These are phyloP conservation scores for Penicillium griseofulvum DNA, from an alignment of 2,329 filamentous ascomycete genomes.

Conservation along the genomic window DNA sequence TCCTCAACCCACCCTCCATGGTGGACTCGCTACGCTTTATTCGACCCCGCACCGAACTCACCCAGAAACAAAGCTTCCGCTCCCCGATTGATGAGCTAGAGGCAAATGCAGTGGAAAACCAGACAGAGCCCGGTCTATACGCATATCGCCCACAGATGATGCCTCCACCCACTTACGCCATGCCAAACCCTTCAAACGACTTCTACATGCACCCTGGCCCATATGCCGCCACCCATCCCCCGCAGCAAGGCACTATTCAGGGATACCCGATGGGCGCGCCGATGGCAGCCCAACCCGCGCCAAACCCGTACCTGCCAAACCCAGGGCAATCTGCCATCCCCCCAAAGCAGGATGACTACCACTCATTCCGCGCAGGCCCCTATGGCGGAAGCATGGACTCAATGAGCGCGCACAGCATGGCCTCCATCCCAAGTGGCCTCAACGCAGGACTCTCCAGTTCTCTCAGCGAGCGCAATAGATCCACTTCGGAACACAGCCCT, in stretches of 20 bases:
- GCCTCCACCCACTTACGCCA: conserved; percentile 34
- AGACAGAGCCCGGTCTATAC: conserved; percentile 41
- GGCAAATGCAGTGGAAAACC: conserved; percentile 35
- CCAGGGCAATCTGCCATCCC: conserved; percentile 31
- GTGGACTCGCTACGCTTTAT: conserved; percentile 53
- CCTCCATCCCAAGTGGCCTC: conserved; percentile 33
- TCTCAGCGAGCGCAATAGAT: conserved; percentile 37
- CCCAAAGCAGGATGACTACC: conserved; percentile 40
- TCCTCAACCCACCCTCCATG: conserved; percentile 58
- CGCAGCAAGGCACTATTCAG: conserved; percentile 33
- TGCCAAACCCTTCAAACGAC: conserved; percentile 34
- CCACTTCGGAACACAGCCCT: conserved; percentile 36
- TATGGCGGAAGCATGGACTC: conserved; percentile 39
- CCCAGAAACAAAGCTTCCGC: conserved; percentile 65
- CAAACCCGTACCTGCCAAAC: conserved; percentile 38
- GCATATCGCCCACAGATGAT: conserved; percentile 42
- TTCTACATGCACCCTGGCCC: conserved; percentile 39
- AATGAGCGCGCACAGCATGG: conserved; percentile 31
- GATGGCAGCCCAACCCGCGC: conserved; percentile 33
- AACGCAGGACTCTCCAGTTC: conserved; percentile 33
- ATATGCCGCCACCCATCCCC: conserved; percentile 36
- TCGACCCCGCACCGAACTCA: conserved; percentile 57
- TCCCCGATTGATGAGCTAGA: conserved; percentile 63
- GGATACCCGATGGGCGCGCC: conserved; percentile 36
- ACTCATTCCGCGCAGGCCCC: conserved; percentile 32